Conservation (phyloP, 257 asterid genomes). For the Solanum sitiens region DNA sequence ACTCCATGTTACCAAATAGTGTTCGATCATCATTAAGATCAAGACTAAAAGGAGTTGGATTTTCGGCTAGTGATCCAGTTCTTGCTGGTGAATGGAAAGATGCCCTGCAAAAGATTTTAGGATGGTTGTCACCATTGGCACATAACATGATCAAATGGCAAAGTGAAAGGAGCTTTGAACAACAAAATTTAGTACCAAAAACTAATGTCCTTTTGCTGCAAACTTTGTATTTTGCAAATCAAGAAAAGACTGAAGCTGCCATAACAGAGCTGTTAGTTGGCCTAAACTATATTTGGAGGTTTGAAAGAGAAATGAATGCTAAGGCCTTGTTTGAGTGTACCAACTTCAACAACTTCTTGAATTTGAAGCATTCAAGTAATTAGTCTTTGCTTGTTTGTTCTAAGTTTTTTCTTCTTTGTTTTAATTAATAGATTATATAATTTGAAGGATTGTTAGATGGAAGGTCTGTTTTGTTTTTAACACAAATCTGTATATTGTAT, state of each 20-base stretch:
- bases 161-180: constrained; percentile 93
- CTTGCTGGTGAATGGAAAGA: constrained; percentile 90
- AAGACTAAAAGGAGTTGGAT: constrained; percentile 67
- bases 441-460: constrained; percentile 11
- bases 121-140: constrained; percentile 90
- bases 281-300: constrained; percentile 90
- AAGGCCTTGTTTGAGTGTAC: constrained; percentile 53
- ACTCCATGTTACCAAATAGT: constrained; percentile 66
- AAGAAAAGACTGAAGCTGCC: constrained; percentile 89
- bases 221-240: constrained; percentile 67
- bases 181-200: constrained; percentile 44
- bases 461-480: constrained; percentile 26
- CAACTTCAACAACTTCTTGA: constrained; percentile 36
- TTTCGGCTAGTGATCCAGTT: constrained; percentile 58
- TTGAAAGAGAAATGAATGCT: constrained; percentile 89
- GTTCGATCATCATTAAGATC: constrained; percentile 46
- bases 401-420: background rate
- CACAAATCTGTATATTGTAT: constrained; percentile 41
- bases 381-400: background rate
- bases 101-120: constrained; percentile 69
- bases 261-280: constrained; percentile 93
- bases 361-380: constrained; percentile 12
- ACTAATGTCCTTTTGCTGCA: constrained; percentile 65
- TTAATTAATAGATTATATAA: constrained; percentile 4
- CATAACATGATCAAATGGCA: constrained; percentile 98